phyloP scores from a whole-genome alignment of 2,329 filamentous ascomycete genomes.

The Colletotrichum euphorbiae region DNA sequence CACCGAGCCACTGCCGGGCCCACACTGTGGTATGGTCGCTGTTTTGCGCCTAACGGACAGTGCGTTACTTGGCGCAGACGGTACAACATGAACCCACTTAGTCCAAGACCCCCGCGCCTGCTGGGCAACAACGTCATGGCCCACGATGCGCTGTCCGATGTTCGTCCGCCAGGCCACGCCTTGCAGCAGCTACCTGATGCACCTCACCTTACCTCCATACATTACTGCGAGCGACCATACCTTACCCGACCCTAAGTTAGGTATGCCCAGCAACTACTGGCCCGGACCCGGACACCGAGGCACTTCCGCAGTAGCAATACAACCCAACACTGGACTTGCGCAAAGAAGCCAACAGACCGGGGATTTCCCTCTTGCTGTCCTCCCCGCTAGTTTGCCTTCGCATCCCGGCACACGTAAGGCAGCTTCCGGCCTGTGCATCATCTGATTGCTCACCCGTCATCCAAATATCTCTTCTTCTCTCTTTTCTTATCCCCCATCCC shows the following conservation, averaged over 20 bases:
- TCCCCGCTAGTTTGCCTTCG: conserved; percentile 33
- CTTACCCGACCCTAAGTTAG: too few relatives aligned
- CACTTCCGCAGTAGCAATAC: too few relatives aligned
- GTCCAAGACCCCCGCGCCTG: too few relatives aligned
- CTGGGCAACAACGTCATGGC: too few relatives aligned
- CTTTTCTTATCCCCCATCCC: not conserved
- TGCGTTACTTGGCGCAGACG: too few relatives aligned
- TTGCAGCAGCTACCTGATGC: not conserved
- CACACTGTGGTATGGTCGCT: too few relatives aligned
- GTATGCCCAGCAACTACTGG: not conserved
- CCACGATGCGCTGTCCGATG: conserved; percentile 31
- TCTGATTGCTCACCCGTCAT: conserved; percentile 31
- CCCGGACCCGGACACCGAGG: not conserved
- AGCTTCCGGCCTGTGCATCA: conserved; percentile 22
- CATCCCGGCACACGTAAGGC: conserved; percentile 24
- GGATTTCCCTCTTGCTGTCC: conserved; percentile 6
- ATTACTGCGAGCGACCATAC: too few relatives aligned
- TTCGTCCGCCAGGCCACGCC: not conserved
- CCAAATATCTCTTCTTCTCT: conserved; percentile 1
- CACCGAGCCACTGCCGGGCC: too few relatives aligned
- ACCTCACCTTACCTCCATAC: too few relatives aligned
- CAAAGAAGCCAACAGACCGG: conserved; percentile 2
- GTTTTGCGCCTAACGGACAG: too few relatives aligned
- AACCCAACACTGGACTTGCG: not conserved
- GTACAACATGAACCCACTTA: too few relatives aligned